These are phyloP conservation scores for Phoma sp. DNA, from an alignment of 2,329 filamentous ascomycete species.

Conservation along the genomic window DNA sequence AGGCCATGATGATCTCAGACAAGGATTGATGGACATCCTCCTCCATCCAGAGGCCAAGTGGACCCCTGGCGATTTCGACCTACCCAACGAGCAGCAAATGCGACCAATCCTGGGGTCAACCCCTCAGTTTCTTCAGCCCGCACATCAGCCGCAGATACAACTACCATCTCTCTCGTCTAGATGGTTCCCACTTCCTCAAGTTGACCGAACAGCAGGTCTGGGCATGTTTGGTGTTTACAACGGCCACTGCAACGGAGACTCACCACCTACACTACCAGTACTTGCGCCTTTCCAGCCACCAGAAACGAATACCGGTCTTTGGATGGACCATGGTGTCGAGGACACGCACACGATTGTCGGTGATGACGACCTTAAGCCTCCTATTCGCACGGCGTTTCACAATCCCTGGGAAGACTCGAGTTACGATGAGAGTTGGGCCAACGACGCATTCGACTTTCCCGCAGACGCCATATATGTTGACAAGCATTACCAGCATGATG, in stretches of 20 bases:
- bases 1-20: conserved; percentile 27
- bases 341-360: neutral
- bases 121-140: conserved; percentile 34
- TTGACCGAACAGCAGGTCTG: neutral
- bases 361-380: neutral
- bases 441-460: neutral
- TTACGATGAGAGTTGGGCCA: neutral
- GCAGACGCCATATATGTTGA: neutral
- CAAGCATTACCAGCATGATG: neutral
- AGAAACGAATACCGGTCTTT: neutral
- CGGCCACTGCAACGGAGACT: neutral
- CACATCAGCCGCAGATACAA: conserved; percentile 31
- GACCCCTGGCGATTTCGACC: conserved; percentile 28
- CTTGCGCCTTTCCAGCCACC: neutral
- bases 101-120: neutral
- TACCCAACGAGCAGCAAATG: neutral
- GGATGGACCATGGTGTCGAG: neutral
- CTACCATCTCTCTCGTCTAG: conserved; percentile 23
- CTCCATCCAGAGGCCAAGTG: conserved; percentile 32
- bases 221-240: neutral
- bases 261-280: neutral
- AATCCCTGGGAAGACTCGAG: neutral
- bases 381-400: neutral
- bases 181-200: conserved; percentile 17
- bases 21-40: conserved; percentile 30